A percentile compares a stretch with the other conserved stretches of the same genome.
Evolutionary conservation across 495 filamentous ascomycete genomes (phyloP).

Genomic region (Aspergillus heteromorphus): DNA sequence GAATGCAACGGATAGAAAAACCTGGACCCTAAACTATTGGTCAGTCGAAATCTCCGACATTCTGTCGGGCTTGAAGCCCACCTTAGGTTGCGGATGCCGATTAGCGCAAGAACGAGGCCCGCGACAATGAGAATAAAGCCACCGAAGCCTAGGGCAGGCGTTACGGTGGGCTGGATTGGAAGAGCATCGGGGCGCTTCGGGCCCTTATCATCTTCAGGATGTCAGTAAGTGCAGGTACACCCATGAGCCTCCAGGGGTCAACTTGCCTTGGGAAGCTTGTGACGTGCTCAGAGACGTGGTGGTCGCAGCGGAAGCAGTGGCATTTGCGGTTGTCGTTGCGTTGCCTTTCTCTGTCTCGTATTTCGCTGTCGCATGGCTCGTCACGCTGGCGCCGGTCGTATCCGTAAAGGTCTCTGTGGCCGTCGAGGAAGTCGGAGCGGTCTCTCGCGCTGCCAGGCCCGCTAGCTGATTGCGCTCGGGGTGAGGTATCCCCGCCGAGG

Average conservation of each 20-base stretch:
- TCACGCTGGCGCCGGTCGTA: conserved; percentile 4
- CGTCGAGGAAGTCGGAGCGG: conserved; percentile 4
- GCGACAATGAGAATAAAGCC: conserved; percentile 70
- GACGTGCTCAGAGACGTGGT: conserved; percentile 16
- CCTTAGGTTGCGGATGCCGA: conserved; percentile 83
- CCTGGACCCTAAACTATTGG: conserved; percentile 51
- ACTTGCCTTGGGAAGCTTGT: conserved; percentile 11
- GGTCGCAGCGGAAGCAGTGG: conserved; percentile 11
- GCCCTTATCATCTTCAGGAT: conserved; percentile 15
- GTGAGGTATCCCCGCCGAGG: conserved; percentile 8
- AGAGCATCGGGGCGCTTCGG: conserved; percentile 36
- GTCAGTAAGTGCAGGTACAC: background rate
- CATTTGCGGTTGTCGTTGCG: conserved; percentile 10
- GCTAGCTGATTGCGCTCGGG: conserved; percentile 6
- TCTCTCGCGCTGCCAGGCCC: conserved; percentile 12
- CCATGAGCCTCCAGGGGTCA: conserved; percentile 8
- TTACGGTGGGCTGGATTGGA: conserved; percentile 69
- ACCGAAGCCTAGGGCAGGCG: conserved; percentile 72
- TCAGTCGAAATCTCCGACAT: background rate
- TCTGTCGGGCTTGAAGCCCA: conserved; percentile 13
- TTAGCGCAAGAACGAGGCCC: conserved; percentile 62
- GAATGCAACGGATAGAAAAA: conserved; percentile 75
- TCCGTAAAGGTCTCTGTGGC: conserved; percentile 2
- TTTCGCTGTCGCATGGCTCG: conserved; percentile 13
- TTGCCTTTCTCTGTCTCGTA: conserved; percentile 15